Evolutionary conservation across 768 basidiomycete genomes (phyloP).

Genomic region (Cystobasidium onofrii): DNA sequence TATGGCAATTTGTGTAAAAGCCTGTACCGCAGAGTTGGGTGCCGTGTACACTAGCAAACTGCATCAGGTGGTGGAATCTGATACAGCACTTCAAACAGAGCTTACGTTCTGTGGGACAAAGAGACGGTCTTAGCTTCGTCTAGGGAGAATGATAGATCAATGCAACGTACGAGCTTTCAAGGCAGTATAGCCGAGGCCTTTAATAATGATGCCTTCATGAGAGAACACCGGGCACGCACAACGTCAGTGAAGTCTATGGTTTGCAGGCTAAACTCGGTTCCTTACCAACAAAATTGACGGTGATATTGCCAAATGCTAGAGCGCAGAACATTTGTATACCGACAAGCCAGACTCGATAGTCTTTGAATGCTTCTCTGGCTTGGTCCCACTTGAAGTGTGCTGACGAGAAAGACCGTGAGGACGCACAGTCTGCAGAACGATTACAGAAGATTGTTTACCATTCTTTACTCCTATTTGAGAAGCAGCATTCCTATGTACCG

Average conservation of each 20-base stretch:
- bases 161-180: background rate
- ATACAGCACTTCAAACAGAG: background rate
- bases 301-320: background rate
- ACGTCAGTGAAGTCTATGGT: too few species aligned
- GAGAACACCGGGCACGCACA: too few species aligned
- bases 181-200: background rate
- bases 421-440: too few species aligned
- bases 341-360: background rate
- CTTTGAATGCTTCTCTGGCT: background rate
- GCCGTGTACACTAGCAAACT: background rate
- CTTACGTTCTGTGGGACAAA: background rate
- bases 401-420: background rate
- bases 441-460: background rate
- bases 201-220: constrained; percentile 8
- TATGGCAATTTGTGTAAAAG: background rate
- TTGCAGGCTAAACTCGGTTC: too few species aligned
- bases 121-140: too few species aligned
- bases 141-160: too few species aligned
- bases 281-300: background rate
- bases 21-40: background rate
- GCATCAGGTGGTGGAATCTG: background rate
- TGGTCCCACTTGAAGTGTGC: background rate
- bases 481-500: background rate
- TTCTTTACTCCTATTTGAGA: background rate
- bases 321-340: background rate